Conservation (phyloP, 768 basidiomycete genomes). For the Sarcomyxa edulis region DNA sequence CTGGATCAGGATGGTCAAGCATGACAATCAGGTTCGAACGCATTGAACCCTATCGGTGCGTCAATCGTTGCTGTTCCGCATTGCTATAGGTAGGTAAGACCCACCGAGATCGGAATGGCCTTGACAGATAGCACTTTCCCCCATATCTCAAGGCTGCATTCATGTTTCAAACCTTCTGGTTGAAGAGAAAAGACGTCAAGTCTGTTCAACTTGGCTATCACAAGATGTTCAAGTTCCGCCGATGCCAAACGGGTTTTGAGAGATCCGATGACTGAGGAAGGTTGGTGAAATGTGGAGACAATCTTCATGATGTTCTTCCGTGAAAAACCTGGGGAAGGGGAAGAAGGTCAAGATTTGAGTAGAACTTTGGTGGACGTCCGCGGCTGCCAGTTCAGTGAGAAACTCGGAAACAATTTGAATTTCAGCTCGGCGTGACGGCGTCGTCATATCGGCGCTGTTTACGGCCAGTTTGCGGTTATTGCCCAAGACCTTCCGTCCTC, state of each 20-base stretch:
- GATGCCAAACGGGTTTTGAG: constrained; percentile 60
- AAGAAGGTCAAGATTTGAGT: constrained; percentile 1
- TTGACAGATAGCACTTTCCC: constrained; percentile 58
- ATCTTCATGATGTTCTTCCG: constrained; percentile 41
- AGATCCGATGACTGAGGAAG: constrained; percentile 68
- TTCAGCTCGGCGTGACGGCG: too few species aligned
- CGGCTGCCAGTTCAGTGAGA: too few species aligned
- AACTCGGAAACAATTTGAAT: too few species aligned
- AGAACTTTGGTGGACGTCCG: constrained; percentile 4
- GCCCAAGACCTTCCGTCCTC: too few species aligned
- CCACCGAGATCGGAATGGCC: constrained; percentile 49
- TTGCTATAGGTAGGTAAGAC: too few species aligned
- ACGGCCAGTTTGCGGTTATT: too few species aligned
- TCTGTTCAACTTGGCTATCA: constrained; percentile 60
- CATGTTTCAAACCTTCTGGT: constrained; percentile 52
- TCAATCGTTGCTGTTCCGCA: too few species aligned
- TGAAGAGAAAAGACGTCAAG: constrained; percentile 66
- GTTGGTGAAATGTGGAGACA: constrained; percentile 70
- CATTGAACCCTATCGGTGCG: constrained; percentile 22
- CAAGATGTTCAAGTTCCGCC: constrained; percentile 54
- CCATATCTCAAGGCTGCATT: constrained; percentile 63
- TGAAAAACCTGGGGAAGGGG: too few species aligned
- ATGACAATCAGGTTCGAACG: constrained; percentile 57
- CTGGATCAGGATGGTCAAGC: constrained; percentile 73
- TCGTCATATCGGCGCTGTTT: too few species aligned